Conservation (phyloP, 140 eudicot genomes). For the Bidens hawaiensis region DNA sequence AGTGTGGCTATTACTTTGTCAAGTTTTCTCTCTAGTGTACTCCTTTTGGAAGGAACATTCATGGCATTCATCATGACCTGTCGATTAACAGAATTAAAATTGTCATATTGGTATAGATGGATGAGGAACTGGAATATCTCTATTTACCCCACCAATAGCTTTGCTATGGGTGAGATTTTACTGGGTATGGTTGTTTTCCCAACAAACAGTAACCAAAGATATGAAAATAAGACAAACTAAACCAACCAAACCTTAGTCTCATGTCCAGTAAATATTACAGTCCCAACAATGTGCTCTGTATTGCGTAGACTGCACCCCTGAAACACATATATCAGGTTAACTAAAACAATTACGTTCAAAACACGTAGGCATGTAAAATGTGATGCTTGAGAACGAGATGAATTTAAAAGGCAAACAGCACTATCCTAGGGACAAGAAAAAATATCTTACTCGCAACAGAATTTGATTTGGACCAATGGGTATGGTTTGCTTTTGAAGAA, state of each 20-base stretch:
- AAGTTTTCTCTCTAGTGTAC: conserved; percentile 91
- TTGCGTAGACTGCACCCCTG: conserved; percentile 98
- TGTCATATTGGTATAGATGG: neutral
- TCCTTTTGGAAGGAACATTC: conserved; percentile 98
- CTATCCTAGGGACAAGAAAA: neutral
- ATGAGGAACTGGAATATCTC: too few relatives aligned
- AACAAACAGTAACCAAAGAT: neutral
- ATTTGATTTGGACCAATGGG: conserved; percentile 96
- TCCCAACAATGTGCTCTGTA: conserved; percentile 85
- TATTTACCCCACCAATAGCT: too few relatives aligned
- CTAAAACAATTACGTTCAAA: conserved; percentile 5
- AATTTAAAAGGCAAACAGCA: conserved; percentile 3
- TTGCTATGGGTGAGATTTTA: too few relatives aligned
- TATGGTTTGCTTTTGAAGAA: conserved; percentile 79
- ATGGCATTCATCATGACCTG: conserved; percentile 99
- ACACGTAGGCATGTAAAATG: conserved; percentile 2
- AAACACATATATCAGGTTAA: conserved; percentile 19
- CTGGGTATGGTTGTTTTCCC: too few relatives aligned
- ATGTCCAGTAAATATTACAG: conserved; percentile 88
- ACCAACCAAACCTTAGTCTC: conserved; percentile 70
- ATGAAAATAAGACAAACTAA: neutral
- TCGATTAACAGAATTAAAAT: neutral
- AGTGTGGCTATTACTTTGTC: conserved; percentile 86
- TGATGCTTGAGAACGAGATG: conserved; percentile 17
- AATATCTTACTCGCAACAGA: conserved; percentile 65